Percentiles rank a stretch among this genome's conserved stretches.
Evolutionary conservation across 257 asterid species (phyloP).

Genomic region (Nicotiana obtusifolia): DNA sequence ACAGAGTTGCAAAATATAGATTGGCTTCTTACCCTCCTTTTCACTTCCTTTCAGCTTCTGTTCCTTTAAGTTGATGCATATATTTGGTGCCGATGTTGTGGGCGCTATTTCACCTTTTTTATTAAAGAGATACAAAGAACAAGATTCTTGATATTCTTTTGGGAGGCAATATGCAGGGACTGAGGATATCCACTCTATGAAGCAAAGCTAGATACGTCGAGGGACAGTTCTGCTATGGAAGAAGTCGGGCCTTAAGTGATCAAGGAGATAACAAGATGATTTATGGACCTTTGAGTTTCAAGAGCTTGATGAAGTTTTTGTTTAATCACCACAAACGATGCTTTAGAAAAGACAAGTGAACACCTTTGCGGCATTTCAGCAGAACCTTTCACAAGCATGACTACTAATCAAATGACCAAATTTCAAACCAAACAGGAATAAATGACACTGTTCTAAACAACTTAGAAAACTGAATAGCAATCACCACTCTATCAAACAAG

Average conservation of each 20-base stretch:
- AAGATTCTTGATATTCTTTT: not conserved
- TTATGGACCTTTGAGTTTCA: not conserved
- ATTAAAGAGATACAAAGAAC: not conserved
- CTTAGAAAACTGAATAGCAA: conserved; percentile 5
- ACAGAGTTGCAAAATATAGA: too few relatives aligned
- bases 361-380: not conserved
- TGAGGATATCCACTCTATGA: not conserved
- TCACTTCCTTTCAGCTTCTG: not conserved
- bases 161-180: not conserved
- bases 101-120: not conserved
- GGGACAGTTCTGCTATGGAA: not conserved
- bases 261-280: not conserved
- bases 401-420: not conserved
- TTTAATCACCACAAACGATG: not conserved
- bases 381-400: not conserved
- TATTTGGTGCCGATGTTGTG: not conserved
- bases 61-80: not conserved
- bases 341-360: not conserved
- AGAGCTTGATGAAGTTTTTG: not conserved
- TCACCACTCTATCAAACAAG: not conserved
- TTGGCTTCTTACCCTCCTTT: not conserved
- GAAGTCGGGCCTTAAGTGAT: not conserved
- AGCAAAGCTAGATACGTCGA: not conserved
- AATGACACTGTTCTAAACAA: not conserved
- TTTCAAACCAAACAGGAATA: not conserved